Evolutionary conservation across 73 alveolate genomes (phyloP).

Genomic region (Paramecium sexaurelia): DNA sequence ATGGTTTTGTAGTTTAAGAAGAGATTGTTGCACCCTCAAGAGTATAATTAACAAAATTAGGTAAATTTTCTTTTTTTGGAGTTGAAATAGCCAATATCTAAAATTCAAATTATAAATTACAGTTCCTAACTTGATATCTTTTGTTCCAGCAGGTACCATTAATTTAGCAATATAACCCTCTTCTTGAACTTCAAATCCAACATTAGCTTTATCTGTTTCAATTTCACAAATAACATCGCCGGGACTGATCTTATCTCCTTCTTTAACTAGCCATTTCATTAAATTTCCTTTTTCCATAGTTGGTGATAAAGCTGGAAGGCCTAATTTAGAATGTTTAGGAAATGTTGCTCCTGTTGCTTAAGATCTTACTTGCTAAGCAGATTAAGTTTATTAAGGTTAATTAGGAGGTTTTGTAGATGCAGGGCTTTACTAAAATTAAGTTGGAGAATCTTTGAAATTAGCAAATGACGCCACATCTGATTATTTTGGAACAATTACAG

Average conservation of each 20-base stretch:
- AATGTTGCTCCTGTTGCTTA: slow-evolving; percentile 57
- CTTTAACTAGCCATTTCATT: slow-evolving; percentile 83
- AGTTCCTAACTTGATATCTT: slow-evolving; percentile 76
- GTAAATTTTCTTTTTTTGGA: slow-evolving; percentile 78
- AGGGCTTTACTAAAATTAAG: neutral
- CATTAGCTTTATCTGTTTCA: slow-evolving; percentile 92
- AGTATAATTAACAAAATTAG: slow-evolving; percentile 77
- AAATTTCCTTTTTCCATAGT: slow-evolving; percentile 91
- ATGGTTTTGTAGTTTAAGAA: slow-evolving; percentile 57
- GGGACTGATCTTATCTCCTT: slow-evolving; percentile 80
- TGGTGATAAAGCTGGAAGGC: slow-evolving; percentile 91
- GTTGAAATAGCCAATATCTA: slow-evolving; percentile 82
- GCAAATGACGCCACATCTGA: slow-evolving; percentile 84
- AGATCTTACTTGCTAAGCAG: slow-evolving; percentile 68
- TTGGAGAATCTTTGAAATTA: slow-evolving; percentile 56
- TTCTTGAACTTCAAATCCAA: slow-evolving; percentile 88
- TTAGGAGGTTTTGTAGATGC: slow-evolving; percentile 53
- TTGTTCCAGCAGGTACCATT: slow-evolving; percentile 69
- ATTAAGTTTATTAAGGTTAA: slow-evolving; percentile 51
- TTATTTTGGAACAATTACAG: slow-evolving; percentile 77
- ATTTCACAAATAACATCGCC: slow-evolving; percentile 87
- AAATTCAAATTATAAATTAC: neutral
- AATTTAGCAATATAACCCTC: slow-evolving; percentile 89
- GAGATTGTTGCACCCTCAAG: slow-evolving; percentile 62
- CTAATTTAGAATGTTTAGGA: slow-evolving; percentile 69